A percentile compares a stretch with the other conserved stretches of the same genome.
phyloP scores from a whole-genome alignment of 1,284 basidiomycete species.

The Boletus subluridellus region DNA sequence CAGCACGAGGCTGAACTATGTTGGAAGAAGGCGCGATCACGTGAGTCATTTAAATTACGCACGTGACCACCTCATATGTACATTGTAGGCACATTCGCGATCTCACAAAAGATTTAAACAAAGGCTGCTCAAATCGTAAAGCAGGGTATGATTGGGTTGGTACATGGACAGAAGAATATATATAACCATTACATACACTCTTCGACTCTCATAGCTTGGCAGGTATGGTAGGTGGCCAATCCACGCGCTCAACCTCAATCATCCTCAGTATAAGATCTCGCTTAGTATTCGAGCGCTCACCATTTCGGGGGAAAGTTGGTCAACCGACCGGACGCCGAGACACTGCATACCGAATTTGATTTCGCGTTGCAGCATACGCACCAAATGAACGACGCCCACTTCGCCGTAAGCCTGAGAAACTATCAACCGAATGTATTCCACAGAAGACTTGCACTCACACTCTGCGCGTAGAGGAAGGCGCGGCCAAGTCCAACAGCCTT shows the following conservation, averaged over 20 bases:
- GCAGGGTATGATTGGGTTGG: not conserved
- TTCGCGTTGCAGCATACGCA: constrained; percentile 75
- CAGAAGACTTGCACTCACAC: constrained; percentile 44
- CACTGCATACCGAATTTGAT: constrained; percentile 78
- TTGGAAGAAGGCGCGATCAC: constrained; percentile 21
- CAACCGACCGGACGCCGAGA: constrained; percentile 69
- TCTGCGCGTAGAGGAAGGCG: constrained; percentile 88
- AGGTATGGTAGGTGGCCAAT: constrained; percentile 52
- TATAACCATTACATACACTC: not conserved
- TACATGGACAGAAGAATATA: not conserved
- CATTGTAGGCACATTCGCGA: not conserved
- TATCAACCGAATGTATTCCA: constrained; percentile 5
- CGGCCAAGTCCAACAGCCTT: constrained; percentile 87
- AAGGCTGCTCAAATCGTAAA: not conserved
- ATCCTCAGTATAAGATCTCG: constrained; percentile 45
- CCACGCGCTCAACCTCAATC: constrained; percentile 62
- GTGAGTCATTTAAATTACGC: constrained; percentile 14
- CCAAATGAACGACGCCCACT: constrained; percentile 73
- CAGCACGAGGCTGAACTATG: constrained; percentile 10
- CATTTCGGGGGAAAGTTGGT: constrained; percentile 78
- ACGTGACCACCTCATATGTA: not conserved
- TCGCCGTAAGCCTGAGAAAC: constrained; percentile 70
- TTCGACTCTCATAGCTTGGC: constrained; percentile 21
- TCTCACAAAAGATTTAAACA: not conserved
- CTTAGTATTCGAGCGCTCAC: constrained; percentile 38